phyloP scores from a whole-genome alignment of 179 eudicot genomes.

The Monotropa hypopitys region DNA sequence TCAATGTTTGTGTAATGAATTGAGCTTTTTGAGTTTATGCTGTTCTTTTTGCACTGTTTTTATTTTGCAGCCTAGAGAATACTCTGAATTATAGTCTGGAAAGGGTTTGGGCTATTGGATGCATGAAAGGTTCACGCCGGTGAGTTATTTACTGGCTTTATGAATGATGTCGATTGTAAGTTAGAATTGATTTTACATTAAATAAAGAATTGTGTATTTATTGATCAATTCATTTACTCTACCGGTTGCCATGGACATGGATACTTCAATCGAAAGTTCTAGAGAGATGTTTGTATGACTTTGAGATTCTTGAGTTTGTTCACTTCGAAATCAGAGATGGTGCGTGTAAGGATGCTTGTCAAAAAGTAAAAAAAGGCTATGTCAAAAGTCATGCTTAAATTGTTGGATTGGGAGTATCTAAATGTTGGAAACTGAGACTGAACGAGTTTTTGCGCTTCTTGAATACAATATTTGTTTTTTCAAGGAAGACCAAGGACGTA shows the following conservation, averaged over 20 bases:
- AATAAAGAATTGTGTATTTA: too few relatives aligned
- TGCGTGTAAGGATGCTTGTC: neutral
- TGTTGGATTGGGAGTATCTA: neutral
- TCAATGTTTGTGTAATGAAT: neutral
- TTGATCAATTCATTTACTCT: too few relatives aligned
- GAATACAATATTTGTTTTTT: neutral
- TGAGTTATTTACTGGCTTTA: slow-evolving; percentile 16
- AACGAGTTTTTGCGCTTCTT: neutral
- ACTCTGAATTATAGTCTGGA: slow-evolving; percentile 90
- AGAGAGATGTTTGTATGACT: neutral
- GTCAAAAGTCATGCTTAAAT: neutral
- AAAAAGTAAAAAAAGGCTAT: neutral
- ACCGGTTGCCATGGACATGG: too few relatives aligned
- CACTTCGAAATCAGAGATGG: neutral
- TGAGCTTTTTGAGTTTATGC: neutral
- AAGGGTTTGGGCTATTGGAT: slow-evolving; percentile 96
- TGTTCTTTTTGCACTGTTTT: slow-evolving; percentile 1
- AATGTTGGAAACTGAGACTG: neutral
- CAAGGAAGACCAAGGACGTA: neutral
- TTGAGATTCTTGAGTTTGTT: slow-evolving; percentile 1
- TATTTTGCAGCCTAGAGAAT: slow-evolving; percentile 70
- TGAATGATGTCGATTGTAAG: neutral
- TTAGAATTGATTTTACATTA: too few relatives aligned
- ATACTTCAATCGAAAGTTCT: too few relatives aligned
- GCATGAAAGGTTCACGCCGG: slow-evolving; percentile 78